phyloP scores from a whole-genome alignment of 305 asterid species.

The Vinca major region DNA sequence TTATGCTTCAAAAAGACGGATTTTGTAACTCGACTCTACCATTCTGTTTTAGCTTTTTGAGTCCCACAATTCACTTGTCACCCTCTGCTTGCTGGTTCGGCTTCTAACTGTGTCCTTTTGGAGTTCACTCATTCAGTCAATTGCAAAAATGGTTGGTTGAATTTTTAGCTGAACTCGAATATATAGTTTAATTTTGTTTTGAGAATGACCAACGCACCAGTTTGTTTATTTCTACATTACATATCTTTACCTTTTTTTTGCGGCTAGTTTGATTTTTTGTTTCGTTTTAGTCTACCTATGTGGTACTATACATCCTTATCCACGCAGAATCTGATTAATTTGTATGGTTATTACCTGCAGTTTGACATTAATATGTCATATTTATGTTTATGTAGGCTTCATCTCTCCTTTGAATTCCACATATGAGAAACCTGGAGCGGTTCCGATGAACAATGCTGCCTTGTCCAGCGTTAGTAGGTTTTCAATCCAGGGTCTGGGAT shows the following conservation, averaged over 20 bases:
- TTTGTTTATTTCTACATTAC: not conserved
- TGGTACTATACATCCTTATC: not conserved
- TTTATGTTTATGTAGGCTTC: slow-evolving; percentile 32
- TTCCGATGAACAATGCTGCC: slow-evolving; percentile 30
- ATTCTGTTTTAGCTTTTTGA: too few relatives aligned
- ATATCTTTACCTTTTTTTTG: not conserved
- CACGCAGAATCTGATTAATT: not conserved
- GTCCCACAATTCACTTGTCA: too few relatives aligned
- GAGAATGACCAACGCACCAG: too few relatives aligned
- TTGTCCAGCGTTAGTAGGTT: slow-evolving; percentile 27
- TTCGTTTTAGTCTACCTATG: not conserved
- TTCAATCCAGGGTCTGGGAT: slow-evolving; percentile 22
- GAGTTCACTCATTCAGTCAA: too few relatives aligned
- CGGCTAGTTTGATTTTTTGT: not conserved
- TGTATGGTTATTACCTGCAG: slow-evolving; percentile 10
- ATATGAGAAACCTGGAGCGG: slow-evolving; percentile 40
- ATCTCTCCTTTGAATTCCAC: slow-evolving; percentile 34
- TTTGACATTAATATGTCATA: slow-evolving; percentile 17
- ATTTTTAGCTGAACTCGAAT: too few relatives aligned
- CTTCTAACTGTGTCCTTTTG: too few relatives aligned
- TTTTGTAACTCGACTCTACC: too few relatives aligned
- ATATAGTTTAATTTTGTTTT: too few relatives aligned
- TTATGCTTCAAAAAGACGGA: too few relatives aligned
- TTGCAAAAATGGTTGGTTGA: too few relatives aligned
- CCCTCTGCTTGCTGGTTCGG: too few relatives aligned